phyloP scores from a whole-genome alignment of 2,329 filamentous ascomycete species.

The Cercospora brassicicola region DNA sequence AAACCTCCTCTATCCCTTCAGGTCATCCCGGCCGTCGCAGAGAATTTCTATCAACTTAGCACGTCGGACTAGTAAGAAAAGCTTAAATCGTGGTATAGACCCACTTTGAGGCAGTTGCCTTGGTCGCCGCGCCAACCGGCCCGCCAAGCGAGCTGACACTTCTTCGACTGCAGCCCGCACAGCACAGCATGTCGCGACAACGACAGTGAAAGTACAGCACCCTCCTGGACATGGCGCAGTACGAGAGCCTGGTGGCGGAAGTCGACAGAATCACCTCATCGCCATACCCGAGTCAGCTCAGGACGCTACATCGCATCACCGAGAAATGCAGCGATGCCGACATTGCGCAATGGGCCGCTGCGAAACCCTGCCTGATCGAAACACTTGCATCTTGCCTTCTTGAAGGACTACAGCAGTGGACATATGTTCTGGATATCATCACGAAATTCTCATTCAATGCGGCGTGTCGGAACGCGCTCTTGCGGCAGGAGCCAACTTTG shows the following conservation, averaged over 20 bases:
- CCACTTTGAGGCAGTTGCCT: constrained; percentile 4
- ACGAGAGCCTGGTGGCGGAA: constrained; percentile 28
- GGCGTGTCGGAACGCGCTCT: constrained; percentile 35
- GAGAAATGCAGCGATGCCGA: constrained; percentile 35
- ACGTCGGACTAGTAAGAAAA: not conserved
- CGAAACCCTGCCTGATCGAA: constrained; percentile 52
- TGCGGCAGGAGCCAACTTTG: constrained; percentile 36
- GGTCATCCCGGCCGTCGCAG: not conserved
- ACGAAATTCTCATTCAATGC: constrained; percentile 41
- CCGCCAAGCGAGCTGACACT: not conserved
- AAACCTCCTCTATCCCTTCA: not conserved
- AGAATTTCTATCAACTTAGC: not conserved
- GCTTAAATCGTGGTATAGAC: constrained; percentile 10
- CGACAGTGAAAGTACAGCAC: not conserved
- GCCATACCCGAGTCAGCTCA: constrained; percentile 36
- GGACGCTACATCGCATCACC: constrained; percentile 19
- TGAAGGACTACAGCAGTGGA: constrained; percentile 53
- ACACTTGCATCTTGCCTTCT: constrained; percentile 49
- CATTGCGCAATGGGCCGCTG: constrained; percentile 50
- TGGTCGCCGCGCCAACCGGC: constrained; percentile 11
- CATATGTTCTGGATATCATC: constrained; percentile 53
- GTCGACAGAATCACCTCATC: constrained; percentile 35
- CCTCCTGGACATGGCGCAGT: constrained; percentile 16
- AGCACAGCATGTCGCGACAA: not conserved
- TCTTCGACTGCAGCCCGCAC: not conserved